These are phyloP conservation scores for Aspergillus fijiensis DNA, from an alignment of 2,329 filamentous ascomycete species.

Conservation along the genomic window DNA sequence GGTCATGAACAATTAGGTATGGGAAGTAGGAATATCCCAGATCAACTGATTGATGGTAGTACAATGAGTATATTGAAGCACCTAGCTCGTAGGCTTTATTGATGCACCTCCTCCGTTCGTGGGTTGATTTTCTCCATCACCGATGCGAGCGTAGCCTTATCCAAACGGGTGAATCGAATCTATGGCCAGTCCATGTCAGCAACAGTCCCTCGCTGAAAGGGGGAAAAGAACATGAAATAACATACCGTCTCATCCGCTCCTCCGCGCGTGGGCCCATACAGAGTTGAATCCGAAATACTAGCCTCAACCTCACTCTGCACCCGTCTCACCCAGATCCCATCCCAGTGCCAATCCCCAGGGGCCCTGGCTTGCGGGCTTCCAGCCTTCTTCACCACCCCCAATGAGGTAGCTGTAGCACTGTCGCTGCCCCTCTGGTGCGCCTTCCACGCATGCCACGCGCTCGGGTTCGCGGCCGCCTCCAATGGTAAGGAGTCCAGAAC, in stretches of 20 bases:
- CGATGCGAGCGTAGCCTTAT: slow-evolving; percentile 31
- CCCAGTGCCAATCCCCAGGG: slow-evolving; percentile 94
- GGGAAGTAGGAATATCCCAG: background rate
- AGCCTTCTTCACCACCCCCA: slow-evolving; percentile 39
- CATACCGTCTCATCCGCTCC: slow-evolving; percentile 69
- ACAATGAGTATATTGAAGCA: background rate
- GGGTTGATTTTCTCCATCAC: slow-evolving; percentile 40
- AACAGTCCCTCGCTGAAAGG: background rate
- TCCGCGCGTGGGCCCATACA: slow-evolving; percentile 65
- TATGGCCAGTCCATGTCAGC: slow-evolving; percentile 20
- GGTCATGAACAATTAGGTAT: background rate
- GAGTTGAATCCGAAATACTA: slow-evolving; percentile 73
- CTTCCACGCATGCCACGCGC: slow-evolving; percentile 92
- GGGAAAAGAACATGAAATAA: background rate
- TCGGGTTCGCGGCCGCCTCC: slow-evolving; percentile 80
- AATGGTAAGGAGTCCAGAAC: slow-evolving; percentile 78
- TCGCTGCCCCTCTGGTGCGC: slow-evolving; percentile 58
- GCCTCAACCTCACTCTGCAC: slow-evolving; percentile 75
- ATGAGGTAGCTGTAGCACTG: slow-evolving; percentile 6
- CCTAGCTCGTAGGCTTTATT: slow-evolving; percentile 10
- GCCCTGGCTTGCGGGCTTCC: slow-evolving; percentile 51
- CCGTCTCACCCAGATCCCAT: slow-evolving; percentile 91
- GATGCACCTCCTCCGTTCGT: slow-evolving; percentile 25
- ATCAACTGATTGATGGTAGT: background rate
- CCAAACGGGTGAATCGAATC: slow-evolving; percentile 44